These are phyloP conservation scores for Cryptococcus amylolentus DNA, from an alignment of 1,284 basidiomycete species.

Conservation along the genomic window DNA sequence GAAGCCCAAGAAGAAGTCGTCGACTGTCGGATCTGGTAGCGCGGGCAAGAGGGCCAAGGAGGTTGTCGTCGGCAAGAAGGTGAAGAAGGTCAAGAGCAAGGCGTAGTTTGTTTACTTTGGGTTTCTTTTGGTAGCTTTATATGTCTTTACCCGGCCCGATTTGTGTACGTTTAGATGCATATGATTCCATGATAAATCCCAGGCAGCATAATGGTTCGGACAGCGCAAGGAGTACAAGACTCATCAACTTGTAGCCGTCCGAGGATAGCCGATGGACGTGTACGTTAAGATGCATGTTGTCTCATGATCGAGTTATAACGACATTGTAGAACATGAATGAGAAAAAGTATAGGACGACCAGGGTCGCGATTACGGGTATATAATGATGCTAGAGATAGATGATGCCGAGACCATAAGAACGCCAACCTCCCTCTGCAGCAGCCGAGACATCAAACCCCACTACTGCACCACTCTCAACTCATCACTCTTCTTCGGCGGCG, in stretches of 20 bases:
- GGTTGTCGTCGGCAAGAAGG: background rate
- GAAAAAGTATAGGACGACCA: background rate
- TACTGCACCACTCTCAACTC: background rate
- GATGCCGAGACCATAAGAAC: background rate
- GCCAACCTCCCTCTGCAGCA: background rate
- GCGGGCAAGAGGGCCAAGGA: background rate
- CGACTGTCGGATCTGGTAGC: slow-evolving; percentile 30
- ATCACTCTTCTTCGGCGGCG: slow-evolving; percentile 4
- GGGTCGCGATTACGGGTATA: too few relatives aligned
- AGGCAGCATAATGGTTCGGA: background rate
- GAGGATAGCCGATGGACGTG: too few relatives aligned
- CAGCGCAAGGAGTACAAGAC: background rate
- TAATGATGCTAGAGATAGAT: background rate
- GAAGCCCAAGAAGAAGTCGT: slow-evolving; percentile 25
- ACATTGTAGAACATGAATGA: background rate
- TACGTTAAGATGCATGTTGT: too few relatives aligned
- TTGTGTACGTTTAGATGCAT: background rate
- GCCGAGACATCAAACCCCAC: background rate
- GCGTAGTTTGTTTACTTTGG: background rate
- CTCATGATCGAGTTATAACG: too few relatives aligned
- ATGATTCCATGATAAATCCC: background rate
- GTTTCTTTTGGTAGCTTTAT: background rate
- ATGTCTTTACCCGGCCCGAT: background rate
- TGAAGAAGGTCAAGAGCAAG: background rate
- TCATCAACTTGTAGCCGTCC: background rate